Conservation (phyloP, 225 moss, liverwort and hornwort genomes). For the Bryoerythrophyllum caledonicum region DNA sequence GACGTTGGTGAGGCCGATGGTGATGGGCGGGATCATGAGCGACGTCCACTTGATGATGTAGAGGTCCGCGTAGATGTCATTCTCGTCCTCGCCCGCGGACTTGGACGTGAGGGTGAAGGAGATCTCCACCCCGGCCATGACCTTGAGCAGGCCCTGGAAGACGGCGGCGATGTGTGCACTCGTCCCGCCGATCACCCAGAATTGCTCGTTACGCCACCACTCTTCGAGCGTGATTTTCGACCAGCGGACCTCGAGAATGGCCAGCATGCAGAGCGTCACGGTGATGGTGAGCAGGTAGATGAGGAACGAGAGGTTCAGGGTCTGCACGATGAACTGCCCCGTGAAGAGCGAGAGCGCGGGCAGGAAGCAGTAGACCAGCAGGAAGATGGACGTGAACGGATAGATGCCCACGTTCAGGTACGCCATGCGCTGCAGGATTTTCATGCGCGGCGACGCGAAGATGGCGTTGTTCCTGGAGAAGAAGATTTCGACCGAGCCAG, state of each 20-base stretch:
- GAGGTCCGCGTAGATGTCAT: conserved; percentile 68
- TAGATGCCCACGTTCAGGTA: conserved; percentile 77
- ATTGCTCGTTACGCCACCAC: conserved; percentile 86
- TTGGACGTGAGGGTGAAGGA: conserved; percentile 81
- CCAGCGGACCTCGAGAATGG: conserved; percentile 76
- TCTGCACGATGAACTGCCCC: conserved; percentile 76
- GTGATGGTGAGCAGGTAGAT: conserved; percentile 71
- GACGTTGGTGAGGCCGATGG: conserved; percentile 60
- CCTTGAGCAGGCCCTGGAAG: conserved; percentile 71
- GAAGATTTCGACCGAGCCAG: conserved; percentile 79
- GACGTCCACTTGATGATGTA: conserved; percentile 75
- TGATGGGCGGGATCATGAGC: conserved; percentile 75
- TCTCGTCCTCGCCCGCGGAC: conserved; percentile 54
- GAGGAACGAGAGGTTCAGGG: conserved; percentile 62
- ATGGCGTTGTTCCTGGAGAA: conserved; percentile 74
- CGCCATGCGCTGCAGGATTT: conserved; percentile 67
- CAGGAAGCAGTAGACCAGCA: conserved; percentile 77
- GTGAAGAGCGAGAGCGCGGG: conserved; percentile 77
- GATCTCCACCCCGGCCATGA: conserved; percentile 71
- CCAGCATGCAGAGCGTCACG: conserved; percentile 64
- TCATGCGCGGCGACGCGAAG: conserved; percentile 69
- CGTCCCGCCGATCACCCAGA: conserved; percentile 83
- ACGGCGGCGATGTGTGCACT: conserved; percentile 80
- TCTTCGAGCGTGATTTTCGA: conserved; percentile 72
- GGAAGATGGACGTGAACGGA: conserved; percentile 77